A percentile compares a stretch with the other conserved stretches of the same genome.
Conservation (phyloP, 2,329 filamentous ascomycete species). For the Colletotrichum sp. region DNA sequence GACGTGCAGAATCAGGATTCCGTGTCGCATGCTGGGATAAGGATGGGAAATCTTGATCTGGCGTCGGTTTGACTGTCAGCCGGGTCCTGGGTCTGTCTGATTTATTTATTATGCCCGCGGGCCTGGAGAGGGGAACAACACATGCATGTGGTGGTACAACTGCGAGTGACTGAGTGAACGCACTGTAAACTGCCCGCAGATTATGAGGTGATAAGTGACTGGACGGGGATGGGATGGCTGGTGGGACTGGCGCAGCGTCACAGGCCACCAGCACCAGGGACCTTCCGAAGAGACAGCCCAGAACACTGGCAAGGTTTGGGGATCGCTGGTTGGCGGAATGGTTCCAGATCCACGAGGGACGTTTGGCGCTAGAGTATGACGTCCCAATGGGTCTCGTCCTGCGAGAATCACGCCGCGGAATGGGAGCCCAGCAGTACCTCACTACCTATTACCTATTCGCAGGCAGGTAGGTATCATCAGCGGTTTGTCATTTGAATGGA, state of each 20-base stretch:
- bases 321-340: conserved; percentile 3
- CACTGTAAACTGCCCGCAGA: neutral
- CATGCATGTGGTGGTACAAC: neutral
- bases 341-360: conserved; percentile 7
- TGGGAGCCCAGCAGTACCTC: neutral
- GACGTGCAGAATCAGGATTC: neutral
- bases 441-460: neutral
- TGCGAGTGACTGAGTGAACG: neutral
- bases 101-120: neutral
- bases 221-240: conserved; percentile 11
- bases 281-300: neutral
- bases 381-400: conserved; percentile 1
- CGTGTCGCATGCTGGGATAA: conserved; percentile 4
- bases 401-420: conserved; percentile 3
- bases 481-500: neutral
- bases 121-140: neutral
- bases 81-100: neutral
- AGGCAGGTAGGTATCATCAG: neutral
- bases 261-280: neutral
- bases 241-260: neutral
- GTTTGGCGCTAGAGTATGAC: conserved; percentile 19
- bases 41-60: neutral
- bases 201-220: conserved; percentile 10
- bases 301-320: neutral
- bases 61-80: neutral